A percentile compares a stretch with the other conserved stretches of the same genome.
phyloP scores from a whole-genome alignment of 1,139 yeast species.

The Pichia sp. region DNA sequence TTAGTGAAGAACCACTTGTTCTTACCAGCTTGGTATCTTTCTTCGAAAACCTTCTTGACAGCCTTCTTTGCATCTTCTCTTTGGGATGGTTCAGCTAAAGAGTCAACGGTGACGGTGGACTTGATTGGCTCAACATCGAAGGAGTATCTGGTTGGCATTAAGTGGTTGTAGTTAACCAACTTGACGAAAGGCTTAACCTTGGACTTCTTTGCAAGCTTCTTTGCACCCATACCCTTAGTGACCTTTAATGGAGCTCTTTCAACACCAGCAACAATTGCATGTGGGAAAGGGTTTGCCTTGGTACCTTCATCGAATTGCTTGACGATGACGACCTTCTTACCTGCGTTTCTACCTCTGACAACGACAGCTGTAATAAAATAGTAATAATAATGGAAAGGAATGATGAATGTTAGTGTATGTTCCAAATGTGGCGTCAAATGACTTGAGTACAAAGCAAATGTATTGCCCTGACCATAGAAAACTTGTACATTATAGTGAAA shows the following conservation, averaged over 20 bases:
- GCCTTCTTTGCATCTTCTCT: conserved; percentile 99
- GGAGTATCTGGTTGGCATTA: conserved; percentile 99
- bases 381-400: not conserved
- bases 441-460: too few relatives aligned
- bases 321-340: conserved; percentile 99
- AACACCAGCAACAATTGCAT: conserved; percentile 99
- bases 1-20: conserved; percentile 99
- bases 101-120: conserved; percentile 84
- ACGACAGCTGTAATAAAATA: conserved; percentile 65
- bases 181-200: conserved; percentile 99
- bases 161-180: conserved; percentile 99
- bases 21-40: conserved; percentile 99
- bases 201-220: conserved; percentile 96
- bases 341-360: conserved; percentile 99
- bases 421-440: too few relatives aligned
- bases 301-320: conserved; percentile 99
- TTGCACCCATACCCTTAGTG: conserved; percentile 90
- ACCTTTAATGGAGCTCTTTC: conserved; percentile 99
- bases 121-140: conserved; percentile 96
- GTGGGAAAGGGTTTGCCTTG: conserved; percentile 98
- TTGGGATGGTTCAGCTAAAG: conserved; percentile 97
- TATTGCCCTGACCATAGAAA: too few relatives aligned
- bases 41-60: conserved; percentile 98
- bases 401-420: conserved; percentile 9
- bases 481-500: too few relatives aligned